Conservation (phyloP, 441 rosid genomes). For the Populus hybrid region DNA sequence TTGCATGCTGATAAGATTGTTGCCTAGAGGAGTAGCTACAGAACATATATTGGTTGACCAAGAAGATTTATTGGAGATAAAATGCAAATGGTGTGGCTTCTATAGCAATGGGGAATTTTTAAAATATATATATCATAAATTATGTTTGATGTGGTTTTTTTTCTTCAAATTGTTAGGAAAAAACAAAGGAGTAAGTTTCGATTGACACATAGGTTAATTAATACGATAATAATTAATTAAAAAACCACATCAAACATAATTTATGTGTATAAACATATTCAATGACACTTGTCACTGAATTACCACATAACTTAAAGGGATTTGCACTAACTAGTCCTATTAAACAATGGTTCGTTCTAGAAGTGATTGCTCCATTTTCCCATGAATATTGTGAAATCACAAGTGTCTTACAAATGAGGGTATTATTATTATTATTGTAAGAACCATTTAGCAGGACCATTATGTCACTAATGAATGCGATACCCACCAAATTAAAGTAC, state of each 20-base stretch:
- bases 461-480: neutral
- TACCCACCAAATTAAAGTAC: neutral
- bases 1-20: neutral
- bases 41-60: neutral
- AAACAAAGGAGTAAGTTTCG: neutral
- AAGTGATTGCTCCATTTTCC: neutral
- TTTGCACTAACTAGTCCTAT: neutral
- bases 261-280: neutral
- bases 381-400: neutral
- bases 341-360: neutral
- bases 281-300: neutral
- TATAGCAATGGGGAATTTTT: too few relatives aligned
- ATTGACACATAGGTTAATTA: neutral
- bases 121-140: too few relatives aligned
- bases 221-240: too few relatives aligned
- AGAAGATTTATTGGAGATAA: neutral
- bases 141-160: too few relatives aligned
- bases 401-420: neutral
- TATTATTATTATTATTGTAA: neutral
- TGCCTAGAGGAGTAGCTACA: neutral
- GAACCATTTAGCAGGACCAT: neutral
- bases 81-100: neutral
- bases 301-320: neutral
- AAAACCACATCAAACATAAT: neutral
- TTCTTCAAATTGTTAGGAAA: neutral